Conservation (phyloP, 257 asterid species). For the Capsicum pubescens region DNA sequence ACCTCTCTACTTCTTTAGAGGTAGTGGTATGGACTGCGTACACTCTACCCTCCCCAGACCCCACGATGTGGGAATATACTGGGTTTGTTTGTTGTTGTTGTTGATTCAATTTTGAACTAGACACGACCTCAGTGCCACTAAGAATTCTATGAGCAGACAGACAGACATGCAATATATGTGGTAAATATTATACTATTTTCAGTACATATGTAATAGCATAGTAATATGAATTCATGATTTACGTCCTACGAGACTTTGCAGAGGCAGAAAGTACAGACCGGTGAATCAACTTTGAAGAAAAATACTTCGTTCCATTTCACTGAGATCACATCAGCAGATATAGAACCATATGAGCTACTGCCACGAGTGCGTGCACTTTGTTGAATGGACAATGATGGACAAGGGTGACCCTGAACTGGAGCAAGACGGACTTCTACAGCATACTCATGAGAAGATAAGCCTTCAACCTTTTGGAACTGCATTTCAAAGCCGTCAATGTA, state of each 20-base stretch:
- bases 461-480: conserved; percentile 75
- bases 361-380: conserved; percentile 89
- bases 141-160: conserved; percentile 18
- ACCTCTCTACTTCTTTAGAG: too few species aligned
- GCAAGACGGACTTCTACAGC: conserved; percentile 66
- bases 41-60: too few species aligned
- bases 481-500: conserved; percentile 39
- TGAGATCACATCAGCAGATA: conserved; percentile 54
- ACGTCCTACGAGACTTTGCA: conserved; percentile 11
- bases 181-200: not conserved
- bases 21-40: too few species aligned
- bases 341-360: conserved; percentile 49
- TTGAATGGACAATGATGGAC: conserved; percentile 50
- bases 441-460: conserved; percentile 72
- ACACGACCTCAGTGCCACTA: not conserved
- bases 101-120: conserved; percentile 1
- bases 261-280: conserved; percentile 55
- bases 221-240: conserved; percentile 3
- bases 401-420: conserved; percentile 50
- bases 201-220: not conserved
- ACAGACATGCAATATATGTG: not conserved
- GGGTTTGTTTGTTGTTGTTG: too few species aligned
- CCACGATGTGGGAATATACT: too few species aligned
- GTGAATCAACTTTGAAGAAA: conserved; percentile 82
- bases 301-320: conserved; percentile 94